Conservation (phyloP, 495 filamentous ascomycete species). For the Hypomontagnella monticulosa region DNA sequence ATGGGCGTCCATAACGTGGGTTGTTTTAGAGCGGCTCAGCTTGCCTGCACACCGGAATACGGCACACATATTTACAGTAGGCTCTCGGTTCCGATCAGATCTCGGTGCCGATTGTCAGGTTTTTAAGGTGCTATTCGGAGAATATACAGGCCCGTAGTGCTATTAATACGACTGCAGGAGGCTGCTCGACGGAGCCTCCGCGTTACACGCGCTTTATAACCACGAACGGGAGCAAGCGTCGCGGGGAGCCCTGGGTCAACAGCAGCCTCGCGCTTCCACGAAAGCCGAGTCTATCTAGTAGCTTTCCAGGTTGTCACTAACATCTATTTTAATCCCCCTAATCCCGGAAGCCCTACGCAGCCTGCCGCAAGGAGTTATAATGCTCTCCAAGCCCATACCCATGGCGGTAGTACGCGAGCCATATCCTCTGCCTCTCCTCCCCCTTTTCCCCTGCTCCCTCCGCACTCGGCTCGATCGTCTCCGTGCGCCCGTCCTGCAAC, state of each 20-base stretch:
- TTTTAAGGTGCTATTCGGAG: no score
- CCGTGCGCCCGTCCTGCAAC: conserved; percentile 81
- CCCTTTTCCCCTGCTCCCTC: conserved; percentile 34
- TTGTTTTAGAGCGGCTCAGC: no score
- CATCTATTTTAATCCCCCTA: neutral
- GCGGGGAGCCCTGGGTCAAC: no score
- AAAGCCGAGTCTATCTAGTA: neutral
- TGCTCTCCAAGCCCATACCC: conserved; percentile 94
- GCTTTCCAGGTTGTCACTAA: neutral
- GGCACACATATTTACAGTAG: no score
- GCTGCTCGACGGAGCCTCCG: neutral
- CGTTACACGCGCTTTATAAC: neutral
- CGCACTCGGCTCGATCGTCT: conserved; percentile 71
- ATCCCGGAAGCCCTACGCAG: conserved; percentile 43
- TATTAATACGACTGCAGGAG: no score
- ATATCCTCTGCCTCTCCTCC: conserved; percentile 62
- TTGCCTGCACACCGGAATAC: no score
- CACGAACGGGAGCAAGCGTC: neutral
- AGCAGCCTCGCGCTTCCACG: neutral
- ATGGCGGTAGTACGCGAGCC: conserved; percentile 96
- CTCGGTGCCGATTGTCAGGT: no score
- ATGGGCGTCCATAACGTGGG: no score
- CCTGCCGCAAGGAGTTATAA: conserved; percentile 85
- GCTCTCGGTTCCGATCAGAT: no score
- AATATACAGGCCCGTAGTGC: no score